Percentiles rank a stretch among this genome's conserved stretches.
Evolutionary conservation across 192 early-diverging fungal genomes (phyloP).

Genomic region (Coemansia sp.): DNA sequence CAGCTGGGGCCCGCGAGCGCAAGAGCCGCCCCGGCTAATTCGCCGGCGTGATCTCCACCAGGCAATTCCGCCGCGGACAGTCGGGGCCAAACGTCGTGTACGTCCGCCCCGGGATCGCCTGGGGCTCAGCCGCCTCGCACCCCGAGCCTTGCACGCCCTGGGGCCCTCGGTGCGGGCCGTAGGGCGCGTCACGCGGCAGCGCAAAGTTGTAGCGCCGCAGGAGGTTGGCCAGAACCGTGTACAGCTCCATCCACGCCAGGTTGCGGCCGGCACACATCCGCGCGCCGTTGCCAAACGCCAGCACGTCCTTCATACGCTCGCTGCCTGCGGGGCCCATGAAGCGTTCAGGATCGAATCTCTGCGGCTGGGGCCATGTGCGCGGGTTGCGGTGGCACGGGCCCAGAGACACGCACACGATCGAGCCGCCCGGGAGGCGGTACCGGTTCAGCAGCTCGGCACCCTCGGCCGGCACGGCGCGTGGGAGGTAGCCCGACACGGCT

Average conservation of each 20-base stretch:
- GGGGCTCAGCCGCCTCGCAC: not conserved
- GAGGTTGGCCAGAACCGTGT: slow-evolving; percentile 35
- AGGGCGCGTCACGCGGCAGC: slow-evolving; percentile 9
- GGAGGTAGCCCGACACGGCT: slow-evolving; percentile 14
- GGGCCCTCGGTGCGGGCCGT: slow-evolving; percentile 18
- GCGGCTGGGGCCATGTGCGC: slow-evolving; percentile 9
- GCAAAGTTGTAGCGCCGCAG: slow-evolving; percentile 26
- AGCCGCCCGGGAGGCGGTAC: slow-evolving; percentile 11
- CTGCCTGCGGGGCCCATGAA: slow-evolving; percentile 23
- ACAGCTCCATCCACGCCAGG: slow-evolving; percentile 34
- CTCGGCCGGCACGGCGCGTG: slow-evolving; percentile 11
- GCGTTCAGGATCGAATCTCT: slow-evolving; percentile 25
- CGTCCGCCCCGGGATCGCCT: slow-evolving; percentile 7
- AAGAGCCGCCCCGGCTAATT: not conserved
- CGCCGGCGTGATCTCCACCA: slow-evolving; percentile 9
- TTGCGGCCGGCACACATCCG: slow-evolving; percentile 39
- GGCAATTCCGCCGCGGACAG: slow-evolving; percentile 16
- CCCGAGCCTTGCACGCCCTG: not conserved
- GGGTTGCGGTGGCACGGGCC: slow-evolving; percentile 26
- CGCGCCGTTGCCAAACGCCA: slow-evolving; percentile 31
- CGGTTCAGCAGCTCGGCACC: slow-evolving; percentile 5
- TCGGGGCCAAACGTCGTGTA: slow-evolving; percentile 20
- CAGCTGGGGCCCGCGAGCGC: too few species aligned
- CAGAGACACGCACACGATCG: slow-evolving; percentile 16
- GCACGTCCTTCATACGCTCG: slow-evolving; percentile 1